A percentile compares a stretch with the other conserved stretches of the same genome.
Conservation (phyloP, 2,329 filamentous ascomycete species). For the Setomelanomma holmii region DNA sequence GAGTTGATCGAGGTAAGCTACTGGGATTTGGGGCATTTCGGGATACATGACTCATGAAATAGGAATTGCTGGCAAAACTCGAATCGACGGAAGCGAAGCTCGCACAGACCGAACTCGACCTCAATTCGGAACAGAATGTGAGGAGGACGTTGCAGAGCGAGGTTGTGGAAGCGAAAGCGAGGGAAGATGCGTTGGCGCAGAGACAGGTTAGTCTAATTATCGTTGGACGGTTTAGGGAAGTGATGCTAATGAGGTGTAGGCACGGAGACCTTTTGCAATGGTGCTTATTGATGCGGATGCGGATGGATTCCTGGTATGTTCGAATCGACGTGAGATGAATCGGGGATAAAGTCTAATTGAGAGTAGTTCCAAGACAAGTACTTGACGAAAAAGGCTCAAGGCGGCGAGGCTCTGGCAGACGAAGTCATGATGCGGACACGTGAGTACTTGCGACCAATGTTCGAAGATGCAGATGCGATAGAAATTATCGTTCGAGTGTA, state of each 20-base stretch:
- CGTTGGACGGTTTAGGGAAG: background rate
- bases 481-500: constrained; percentile 47
- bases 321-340: background rate
- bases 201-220: constrained; percentile 30
- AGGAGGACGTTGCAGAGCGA: constrained; percentile 45
- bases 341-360: background rate
- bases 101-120: constrained; percentile 45
- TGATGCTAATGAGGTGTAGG: constrained; percentile 25
- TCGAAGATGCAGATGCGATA: constrained; percentile 43
- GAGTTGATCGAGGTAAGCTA: constrained; percentile 45
- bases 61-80: constrained; percentile 48
- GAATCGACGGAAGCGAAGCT: constrained; percentile 47
- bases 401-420: constrained; percentile 45
- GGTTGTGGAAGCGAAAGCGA: constrained; percentile 38
- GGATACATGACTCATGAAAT: background rate
- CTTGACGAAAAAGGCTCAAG: constrained; percentile 43
- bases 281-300: constrained; percentile 48
- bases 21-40: background rate
- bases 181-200: constrained; percentile 38
- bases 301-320: constrained; percentile 44
- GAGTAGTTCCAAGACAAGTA: constrained; percentile 48
- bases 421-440: constrained; percentile 43
- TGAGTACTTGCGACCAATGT: constrained; percentile 45
- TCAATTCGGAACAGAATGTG: constrained; percentile 48
- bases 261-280: constrained; percentile 43